Evolutionary conservation across 164 flowering plant genomes (phyloP).

Genomic region (Tinospora cordifolia): DNA sequence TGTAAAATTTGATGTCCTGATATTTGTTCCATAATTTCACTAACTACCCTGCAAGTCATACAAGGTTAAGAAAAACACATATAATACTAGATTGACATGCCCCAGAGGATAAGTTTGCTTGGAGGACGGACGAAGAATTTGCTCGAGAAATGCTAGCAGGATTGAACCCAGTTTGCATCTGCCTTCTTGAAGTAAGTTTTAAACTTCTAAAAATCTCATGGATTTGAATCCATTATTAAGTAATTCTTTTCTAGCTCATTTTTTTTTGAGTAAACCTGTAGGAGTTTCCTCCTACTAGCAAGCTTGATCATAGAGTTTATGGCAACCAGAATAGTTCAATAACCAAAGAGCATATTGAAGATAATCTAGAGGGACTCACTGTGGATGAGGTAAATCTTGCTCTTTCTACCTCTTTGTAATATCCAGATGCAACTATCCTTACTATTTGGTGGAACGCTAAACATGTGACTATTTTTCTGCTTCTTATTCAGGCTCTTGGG

Average conservation of each 20-base stretch:
- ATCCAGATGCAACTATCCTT: background rate
- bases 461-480: background rate
- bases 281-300: slow-evolving; percentile 82
- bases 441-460: background rate
- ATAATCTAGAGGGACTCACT: slow-evolving; percentile 50
- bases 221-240: background rate
- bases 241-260: background rate
- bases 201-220: background rate
- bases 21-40: background rate
- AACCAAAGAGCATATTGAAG: slow-evolving; percentile 45
- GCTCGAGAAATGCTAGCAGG: slow-evolving; percentile 93
- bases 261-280: slow-evolving; percentile 20
- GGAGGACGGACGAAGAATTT: slow-evolving; percentile 96
- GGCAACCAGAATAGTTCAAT: slow-evolving; percentile 66
- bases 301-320: slow-evolving; percentile 49
- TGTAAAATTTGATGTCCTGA: background rate
- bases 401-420: background rate
- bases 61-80: background rate
- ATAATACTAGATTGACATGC: background rate
- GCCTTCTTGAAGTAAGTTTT: slow-evolving; percentile 50
- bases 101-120: slow-evolving; percentile 62
- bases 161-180: slow-evolving; percentile 68
- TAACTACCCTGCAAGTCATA: background rate
- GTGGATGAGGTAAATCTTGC: slow-evolving; percentile 40
- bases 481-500: slow-evolving; percentile 36